Evolutionary conservation across 768 basidiomycete species (phyloP).

Genomic region (Russula compacta): DNA sequence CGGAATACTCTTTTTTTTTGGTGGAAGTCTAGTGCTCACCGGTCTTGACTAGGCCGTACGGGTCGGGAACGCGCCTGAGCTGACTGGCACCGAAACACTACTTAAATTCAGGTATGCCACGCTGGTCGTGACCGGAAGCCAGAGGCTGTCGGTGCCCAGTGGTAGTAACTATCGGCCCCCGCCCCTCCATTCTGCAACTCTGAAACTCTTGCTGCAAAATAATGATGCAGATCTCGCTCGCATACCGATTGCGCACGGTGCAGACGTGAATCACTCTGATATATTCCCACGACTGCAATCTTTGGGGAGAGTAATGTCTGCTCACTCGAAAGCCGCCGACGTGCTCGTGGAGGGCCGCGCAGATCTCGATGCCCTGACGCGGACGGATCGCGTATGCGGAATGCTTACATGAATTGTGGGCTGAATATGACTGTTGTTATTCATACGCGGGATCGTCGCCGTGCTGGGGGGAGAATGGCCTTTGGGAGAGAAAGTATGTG

Average conservation of each 20-base stretch:
- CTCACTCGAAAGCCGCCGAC: conserved; percentile 26
- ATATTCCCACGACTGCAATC: conserved; percentile 39
- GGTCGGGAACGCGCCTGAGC: conserved; percentile 15
- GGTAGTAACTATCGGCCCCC: no score
- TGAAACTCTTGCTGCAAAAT: conserved; percentile 27
- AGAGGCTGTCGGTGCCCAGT: conserved; percentile 4
- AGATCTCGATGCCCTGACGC: conserved; percentile 28
- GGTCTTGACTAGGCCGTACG: background rate
- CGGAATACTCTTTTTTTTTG: background rate
- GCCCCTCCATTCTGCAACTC: conserved; percentile 28
- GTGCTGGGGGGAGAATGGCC: background rate
- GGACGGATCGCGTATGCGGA: background rate
- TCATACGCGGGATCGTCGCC: background rate
- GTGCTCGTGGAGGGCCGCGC: conserved; percentile 43
- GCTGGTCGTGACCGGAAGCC: conserved; percentile 17
- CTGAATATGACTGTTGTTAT: background rate
- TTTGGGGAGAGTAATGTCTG: conserved; percentile 26
- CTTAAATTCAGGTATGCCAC: conserved; percentile 19
- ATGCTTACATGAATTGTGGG: conserved; percentile 25
- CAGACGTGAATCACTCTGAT: conserved; percentile 41
- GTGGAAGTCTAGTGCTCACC: background rate
- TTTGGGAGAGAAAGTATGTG: conserved; percentile 39
- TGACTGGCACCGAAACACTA: conserved; percentile 19
- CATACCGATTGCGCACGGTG: conserved; percentile 37
- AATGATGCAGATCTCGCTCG: conserved; percentile 28